Evolutionary conservation across 805 yeast species (phyloP), one percentile per base, ranked within the genome.

Genomic region (Kuraishia floccosa): DNA sequence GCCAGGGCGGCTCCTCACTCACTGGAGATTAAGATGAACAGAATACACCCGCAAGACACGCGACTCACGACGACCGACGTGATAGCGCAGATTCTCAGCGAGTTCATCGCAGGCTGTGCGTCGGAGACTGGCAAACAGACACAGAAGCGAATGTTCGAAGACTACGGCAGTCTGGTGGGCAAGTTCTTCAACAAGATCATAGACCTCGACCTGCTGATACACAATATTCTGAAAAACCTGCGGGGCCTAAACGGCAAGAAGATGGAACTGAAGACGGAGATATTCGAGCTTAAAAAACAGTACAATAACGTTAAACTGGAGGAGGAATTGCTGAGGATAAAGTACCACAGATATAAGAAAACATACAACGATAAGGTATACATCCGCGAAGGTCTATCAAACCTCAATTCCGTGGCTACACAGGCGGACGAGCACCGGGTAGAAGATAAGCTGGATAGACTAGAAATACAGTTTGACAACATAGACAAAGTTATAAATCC

Each of bases 131-230:
- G 39, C 49, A 25, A 36, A 36, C 12, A 7, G 7, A 12, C 18
- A 27, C 40, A 11, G n/a, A 17, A 3, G 12, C 25, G 10, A 9
- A 30, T 35, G 21, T 35, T 40, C 6, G 25, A 30, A 2, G 42
- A 32, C 6, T 58, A 54, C 36, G 29, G 35, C 5, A 35, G 36
- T 2, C 25, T 41, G n/a, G 33, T 51, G n/a, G 40, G 41, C 10
- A 31, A 33, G 3, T 53, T 55, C 44, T 51, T 60, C 26, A 39
- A 39, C 2, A 41, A 44, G 9, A 37, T 58, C 17, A 42, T 61
- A 20, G 68, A 62, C 39, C 31, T 54, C 5, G 48, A 52, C 32
- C 34, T 62, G 25, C 42, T 53, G 2, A 61, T 56, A 38, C 52
- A 58, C 26, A 39, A 48, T 15, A 39, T 57, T n/a, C 30, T 43